Conservation (phyloP, 1,284 basidiomycete genomes). For the Prillingera fragicola region DNA sequence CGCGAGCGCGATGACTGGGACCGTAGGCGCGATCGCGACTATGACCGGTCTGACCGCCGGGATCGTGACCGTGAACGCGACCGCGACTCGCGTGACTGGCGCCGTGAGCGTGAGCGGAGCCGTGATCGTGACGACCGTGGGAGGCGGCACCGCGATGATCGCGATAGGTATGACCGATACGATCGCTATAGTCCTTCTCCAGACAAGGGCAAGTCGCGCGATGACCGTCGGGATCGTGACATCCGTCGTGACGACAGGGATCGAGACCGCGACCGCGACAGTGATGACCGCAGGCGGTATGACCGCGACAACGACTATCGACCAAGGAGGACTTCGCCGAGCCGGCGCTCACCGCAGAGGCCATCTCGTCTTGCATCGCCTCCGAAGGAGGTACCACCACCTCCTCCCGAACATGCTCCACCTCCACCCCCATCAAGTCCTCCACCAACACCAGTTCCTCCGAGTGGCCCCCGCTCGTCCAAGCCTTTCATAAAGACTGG, state of each 20-base stretch:
- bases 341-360: not conserved
- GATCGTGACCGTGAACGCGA: constrained; percentile 1
- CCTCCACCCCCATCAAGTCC: constrained; percentile 8
- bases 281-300: constrained; percentile 1
- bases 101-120: too few species aligned
- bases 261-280: not conserved
- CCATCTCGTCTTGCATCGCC: not conserved
- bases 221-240: not conserved
- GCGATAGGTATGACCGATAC: constrained; percentile 1
- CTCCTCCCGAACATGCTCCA: constrained; percentile 12
- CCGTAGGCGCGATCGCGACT: constrained; percentile 3
- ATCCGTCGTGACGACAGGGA: not conserved
- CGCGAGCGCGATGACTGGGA: not conserved
- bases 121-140: not conserved
- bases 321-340: not conserved
- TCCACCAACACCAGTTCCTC: constrained; percentile 19
- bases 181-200: not conserved
- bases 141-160: not conserved
- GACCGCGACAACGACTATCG: not conserved
- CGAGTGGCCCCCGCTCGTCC: constrained; percentile 18
- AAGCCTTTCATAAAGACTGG: too few species aligned
- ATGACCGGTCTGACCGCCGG: not conserved
- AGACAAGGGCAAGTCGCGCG: not conserved
- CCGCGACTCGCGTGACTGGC: too few species aligned
- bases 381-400: constrained; percentile 20